Evolutionary conservation across 2,329 filamentous ascomycete genomes (phyloP).

Genomic region (Fusarium mangiferae): DNA sequence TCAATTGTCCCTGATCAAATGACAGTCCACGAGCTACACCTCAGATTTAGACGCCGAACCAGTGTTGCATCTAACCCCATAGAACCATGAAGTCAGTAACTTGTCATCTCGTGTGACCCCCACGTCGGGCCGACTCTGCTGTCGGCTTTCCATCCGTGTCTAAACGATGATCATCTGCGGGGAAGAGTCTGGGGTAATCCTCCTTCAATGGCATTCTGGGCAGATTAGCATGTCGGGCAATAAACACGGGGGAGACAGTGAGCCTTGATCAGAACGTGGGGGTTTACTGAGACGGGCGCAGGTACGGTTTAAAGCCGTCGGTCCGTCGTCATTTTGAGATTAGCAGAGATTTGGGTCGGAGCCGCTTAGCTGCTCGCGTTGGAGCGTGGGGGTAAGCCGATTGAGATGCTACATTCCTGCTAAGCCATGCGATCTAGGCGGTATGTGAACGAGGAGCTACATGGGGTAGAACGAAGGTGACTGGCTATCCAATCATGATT

Average conservation of each 20-base stretch:
- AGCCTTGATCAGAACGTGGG: neutral
- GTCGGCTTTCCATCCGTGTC: neutral
- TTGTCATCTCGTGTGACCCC: neutral
- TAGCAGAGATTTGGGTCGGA: neutral
- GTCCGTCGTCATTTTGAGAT: neutral
- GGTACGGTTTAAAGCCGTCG: neutral
- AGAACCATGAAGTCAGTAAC: neutral
- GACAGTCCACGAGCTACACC: no score
- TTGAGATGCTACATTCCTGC: neutral
- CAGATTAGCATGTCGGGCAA: neutral
- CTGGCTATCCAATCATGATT: neutral
- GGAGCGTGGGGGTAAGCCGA: neutral
- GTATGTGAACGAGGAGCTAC: no score
- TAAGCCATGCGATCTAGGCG: neutral
- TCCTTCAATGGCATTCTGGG: neutral
- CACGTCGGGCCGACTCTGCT: neutral
- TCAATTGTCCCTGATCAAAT: neutral
- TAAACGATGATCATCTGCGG: neutral
- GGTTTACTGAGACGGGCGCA: neutral
- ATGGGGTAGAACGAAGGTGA: neutral
- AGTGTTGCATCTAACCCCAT: no score
- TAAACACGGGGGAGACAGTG: conserved; percentile 3
- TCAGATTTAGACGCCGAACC: neutral
- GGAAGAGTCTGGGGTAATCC: neutral
- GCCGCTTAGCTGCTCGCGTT: fast-evolving